These are phyloP conservation scores for Moesziomyces aphidis DNA, from an alignment of 1,284 basidiomycete genomes.

Conservation along the genomic window DNA sequence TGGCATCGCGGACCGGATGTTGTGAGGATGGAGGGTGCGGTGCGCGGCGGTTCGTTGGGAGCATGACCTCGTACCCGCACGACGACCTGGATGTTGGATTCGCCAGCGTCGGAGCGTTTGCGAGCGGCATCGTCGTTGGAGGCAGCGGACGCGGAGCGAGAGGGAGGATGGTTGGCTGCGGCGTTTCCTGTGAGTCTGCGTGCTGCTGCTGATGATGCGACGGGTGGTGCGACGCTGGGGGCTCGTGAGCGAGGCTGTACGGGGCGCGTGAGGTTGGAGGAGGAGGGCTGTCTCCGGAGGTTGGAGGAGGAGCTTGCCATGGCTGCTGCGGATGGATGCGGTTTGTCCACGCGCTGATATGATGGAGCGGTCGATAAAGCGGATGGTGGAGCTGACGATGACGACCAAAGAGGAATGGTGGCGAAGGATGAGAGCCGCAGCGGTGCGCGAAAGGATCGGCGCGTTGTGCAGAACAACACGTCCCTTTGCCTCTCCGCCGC, in stretches of 20 bases:
- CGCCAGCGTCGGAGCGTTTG: conserved; percentile 31
- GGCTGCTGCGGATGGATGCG: not conserved
- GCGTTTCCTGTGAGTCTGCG: conserved; percentile 26
- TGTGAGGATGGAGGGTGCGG: conserved; percentile 40
- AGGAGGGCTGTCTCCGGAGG: conserved; percentile 41
- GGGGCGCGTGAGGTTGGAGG: conserved; percentile 28
- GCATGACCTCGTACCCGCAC: conserved; percentile 59
- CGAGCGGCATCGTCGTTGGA: conserved; percentile 20
- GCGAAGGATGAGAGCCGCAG: not conserved
- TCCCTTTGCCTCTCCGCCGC: no score
- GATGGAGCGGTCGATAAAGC: not conserved
- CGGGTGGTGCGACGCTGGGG: conserved; percentile 43
- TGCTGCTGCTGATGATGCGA: conserved; percentile 34
- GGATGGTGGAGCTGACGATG: conserved; percentile 20
- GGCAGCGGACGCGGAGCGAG: conserved; percentile 22
- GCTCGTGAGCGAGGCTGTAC: conserved; percentile 40
- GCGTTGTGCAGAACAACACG: conserved; percentile 1
- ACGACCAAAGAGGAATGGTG: not conserved
- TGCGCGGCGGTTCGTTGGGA: conserved; percentile 37
- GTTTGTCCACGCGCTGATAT: not conserved
- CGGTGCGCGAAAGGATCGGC: conserved; percentile 1
- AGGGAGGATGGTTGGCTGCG: conserved; percentile 5
- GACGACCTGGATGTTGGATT: conserved; percentile 65
- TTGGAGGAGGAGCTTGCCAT: conserved; percentile 31
- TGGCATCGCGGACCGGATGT: conserved; percentile 58